phyloP scores from a whole-genome alignment of 805 yeast genomes.

The Spathaspora girioi region DNA sequence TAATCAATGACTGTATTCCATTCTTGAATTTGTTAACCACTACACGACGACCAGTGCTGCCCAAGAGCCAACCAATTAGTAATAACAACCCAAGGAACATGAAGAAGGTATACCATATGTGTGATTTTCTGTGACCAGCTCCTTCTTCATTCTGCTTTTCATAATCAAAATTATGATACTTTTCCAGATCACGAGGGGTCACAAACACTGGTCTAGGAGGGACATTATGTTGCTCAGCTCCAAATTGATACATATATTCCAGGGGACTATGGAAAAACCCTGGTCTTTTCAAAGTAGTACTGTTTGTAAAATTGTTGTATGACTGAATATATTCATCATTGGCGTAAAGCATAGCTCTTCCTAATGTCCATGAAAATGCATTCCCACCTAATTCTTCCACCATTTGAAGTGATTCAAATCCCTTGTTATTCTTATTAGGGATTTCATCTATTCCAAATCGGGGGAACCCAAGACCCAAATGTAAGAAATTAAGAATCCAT shows the following conservation, averaged over 20 bases:
- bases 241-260: conserved; percentile 44
- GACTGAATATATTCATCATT: conserved; percentile 49
- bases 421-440: conserved; percentile 13
- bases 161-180: conserved; percentile 25
- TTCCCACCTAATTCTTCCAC: conserved; percentile 41
- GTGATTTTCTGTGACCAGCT: conserved; percentile 21
- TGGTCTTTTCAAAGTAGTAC: conserved; percentile 18
- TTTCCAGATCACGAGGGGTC: conserved; percentile 12
- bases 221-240: conserved; percentile 48
- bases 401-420: conserved; percentile 38
- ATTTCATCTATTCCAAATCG: conserved; percentile 41
- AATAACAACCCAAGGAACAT: conserved; percentile 23
- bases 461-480: conserved; percentile 59
- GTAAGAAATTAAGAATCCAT: conserved; percentile 56
- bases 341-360: conserved; percentile 61
- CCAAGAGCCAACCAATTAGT: conserved; percentile 27
- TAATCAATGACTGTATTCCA: conserved; percentile 1
- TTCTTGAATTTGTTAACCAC: conserved; percentile 2
- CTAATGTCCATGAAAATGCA: conserved; percentile 54
- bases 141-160: conserved; percentile 13
- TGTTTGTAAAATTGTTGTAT: conserved; percentile 24
- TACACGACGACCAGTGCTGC: conserved; percentile 19
- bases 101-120: conserved; percentile 37
- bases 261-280: conserved; percentile 51
- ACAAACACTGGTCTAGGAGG: conserved; percentile 41